Base-by-base conservation (phyloP, 148 eudicot species). In the Camellia sinensis region DNA sequence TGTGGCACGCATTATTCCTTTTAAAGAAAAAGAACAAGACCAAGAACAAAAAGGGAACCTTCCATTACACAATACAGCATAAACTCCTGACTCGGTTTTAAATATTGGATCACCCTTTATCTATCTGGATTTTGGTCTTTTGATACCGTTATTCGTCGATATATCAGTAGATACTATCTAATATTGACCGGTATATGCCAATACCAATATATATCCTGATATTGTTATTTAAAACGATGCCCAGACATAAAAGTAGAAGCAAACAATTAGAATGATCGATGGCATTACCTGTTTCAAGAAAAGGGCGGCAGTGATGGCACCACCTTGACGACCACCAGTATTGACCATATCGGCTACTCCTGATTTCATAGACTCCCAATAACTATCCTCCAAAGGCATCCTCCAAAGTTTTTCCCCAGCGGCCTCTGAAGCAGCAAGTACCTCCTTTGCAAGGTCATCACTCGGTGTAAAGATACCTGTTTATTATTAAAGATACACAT, bases 291-390 rank as follows among this genome's bases (percentile, higher is more conserved):
- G 98, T 85, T 92, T 92, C 84, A 95, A 85, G 92, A 95, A 95
- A 48, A 95, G 84, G 79, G 98, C 98, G 40, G 98, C 98, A 52
- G 91, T 91, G 73, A 95, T 95, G 56, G 98, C 81, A 79, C 98
- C 98, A 75, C 98, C 98, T 87, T 85, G 92, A 82, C 97, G 98
- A 80, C 90, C 91, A 71, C 97, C 97, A n/a, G 98, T 95, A 78
- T 95, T 95, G 2, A 90, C 92, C 98, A 95, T 95, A 87, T 95
- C 98, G 76, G 98, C 98, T 44, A 95, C 91, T 68, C 94, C 91
- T 37, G 98, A 95, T 86, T 95, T 92, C 98, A 95, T 95, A 21
- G 89, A 84, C 57, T 92, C 98, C 98, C 98, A 95, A 61, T 95
- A 92, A 79, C 93, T 92, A 44, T 95, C 98, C 83, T 93, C 99